Evolutionary conservation across 2,329 filamentous ascomycete genomes (phyloP), one percentile per base, ranked within the genome.

Genomic region (Fusarium verticillioides): DNA sequence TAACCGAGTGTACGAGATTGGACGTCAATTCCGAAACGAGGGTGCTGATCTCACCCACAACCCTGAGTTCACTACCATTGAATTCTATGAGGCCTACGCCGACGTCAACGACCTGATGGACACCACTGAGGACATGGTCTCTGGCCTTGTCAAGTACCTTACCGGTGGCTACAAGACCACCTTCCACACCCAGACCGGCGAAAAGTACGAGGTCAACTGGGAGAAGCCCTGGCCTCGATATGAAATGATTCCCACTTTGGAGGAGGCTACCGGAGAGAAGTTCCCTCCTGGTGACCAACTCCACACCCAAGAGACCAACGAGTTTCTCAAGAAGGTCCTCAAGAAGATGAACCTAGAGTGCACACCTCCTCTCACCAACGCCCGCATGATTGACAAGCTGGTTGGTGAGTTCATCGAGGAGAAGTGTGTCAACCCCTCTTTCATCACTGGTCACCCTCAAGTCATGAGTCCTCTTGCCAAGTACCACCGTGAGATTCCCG

Each of bases 41-140:
- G 92, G 93, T 76, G 82, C 83, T 67, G 83, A 85, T 77, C 78
- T 84, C 53, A 99, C 96, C 12, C 96, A 99, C 87, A 99, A 98
- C 87, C 96, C 82, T 62, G 96, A 99, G 82, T 99, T 99, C 86
- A 99, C 96, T 47, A 97, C 94, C 32, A 94, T 94, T 82, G 96
- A 99, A 83, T 98, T 98, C 85, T 99, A 99, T 85, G 92, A 93
- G 89, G 96, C 96, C 7, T 98, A 95, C 76, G 93, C 93, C 63
- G 95, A 97, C 83, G 90, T 97, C 76, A 93, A 97, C 83, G 96
- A 98, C 80, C 87, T 98, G 67, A 83, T 83, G 78, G 86, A 93
- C 68, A 89, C 94, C 79, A 98, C 96, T 4, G 96, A 99, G 83
- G 95, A 98, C 81, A 92, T 99, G 36, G 93, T 99, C 52, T 95